These are phyloP conservation scores for Nidularia pulvinata DNA, from an alignment of 768 basidiomycete genomes.

Conservation along the genomic window DNA sequence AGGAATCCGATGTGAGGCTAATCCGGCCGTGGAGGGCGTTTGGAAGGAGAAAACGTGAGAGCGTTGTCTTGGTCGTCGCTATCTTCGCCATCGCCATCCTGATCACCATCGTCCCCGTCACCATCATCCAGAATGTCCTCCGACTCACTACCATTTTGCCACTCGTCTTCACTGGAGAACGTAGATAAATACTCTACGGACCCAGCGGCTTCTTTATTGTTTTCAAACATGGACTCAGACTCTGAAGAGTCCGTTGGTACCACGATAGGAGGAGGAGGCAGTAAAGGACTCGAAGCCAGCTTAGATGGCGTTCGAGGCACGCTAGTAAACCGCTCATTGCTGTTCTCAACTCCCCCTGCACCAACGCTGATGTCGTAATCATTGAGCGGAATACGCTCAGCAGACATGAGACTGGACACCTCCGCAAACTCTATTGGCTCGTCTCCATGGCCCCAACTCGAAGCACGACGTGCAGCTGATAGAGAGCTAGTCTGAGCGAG, in stretches of 20 bases:
- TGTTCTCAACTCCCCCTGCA: constrained; percentile 5
- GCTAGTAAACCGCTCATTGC: neutral
- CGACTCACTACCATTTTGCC: constrained; percentile 22
- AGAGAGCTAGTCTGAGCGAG: constrained; percentile 13
- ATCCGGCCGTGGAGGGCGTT: constrained; percentile 2
- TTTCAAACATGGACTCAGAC: too few relatives aligned
- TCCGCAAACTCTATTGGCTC: constrained; percentile 30
- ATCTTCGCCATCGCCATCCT: constrained; percentile 11
- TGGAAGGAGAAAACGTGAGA: constrained; percentile 28
- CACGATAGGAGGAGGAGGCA: neutral
- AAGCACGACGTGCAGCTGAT: constrained; percentile 54
- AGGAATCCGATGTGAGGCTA: too few relatives aligned
- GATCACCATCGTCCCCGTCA: constrained; percentile 30
- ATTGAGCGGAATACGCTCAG: neutral
- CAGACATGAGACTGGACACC: constrained; percentile 15
- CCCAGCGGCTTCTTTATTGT: too few relatives aligned
- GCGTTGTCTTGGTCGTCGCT: constrained; percentile 18
- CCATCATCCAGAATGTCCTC: constrained; percentile 26
- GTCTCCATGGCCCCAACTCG: constrained; percentile 62
- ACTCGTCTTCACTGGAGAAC: constrained; percentile 14
- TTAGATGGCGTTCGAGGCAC: neutral
- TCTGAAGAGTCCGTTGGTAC: neutral
- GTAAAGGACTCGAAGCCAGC: neutral
- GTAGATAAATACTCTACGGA: neutral
- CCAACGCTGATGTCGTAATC: constrained; percentile 3